Base-by-base conservation (phyloP, 2,329 filamentous ascomycete genomes). In the Penicillium corylophilum region DNA sequence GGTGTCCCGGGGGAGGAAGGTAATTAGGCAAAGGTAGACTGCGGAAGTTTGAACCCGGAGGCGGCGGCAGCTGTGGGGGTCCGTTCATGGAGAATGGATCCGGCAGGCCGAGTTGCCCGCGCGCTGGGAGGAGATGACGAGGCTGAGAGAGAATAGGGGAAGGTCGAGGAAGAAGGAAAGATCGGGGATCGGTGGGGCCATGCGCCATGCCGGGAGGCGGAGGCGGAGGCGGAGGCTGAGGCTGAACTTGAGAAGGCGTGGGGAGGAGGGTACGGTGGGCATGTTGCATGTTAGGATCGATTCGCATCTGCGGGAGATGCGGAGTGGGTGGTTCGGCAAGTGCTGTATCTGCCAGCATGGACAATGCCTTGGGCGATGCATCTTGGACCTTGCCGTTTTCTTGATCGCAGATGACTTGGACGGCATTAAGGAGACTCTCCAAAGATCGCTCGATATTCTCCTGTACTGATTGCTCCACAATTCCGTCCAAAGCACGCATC, bases 261-360 rank as follows among this genome's bases (percentile, higher is more conserved):
- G 66, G 67, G 16, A 71, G 61, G 35, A 71, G 57, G 18, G 66
- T 53, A 41, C 66, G 67, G 50, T 66, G 68, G 44, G 60, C 69
- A 61, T 55, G 79, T 59, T 44, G 77, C 67, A 59, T 74, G 58
- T 82, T 77, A 47, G 79, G 62, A n/a, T 64, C 62, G 7, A 57
- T 51, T 36, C 65, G 64, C 42, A 66, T 64, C 67, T 71, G 81
- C 78, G 26, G 77, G 73, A 64, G 81, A 24, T 54, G 54, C 8
- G 53, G 31, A 16, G 44, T 48, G 18, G 47, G 46, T 15, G 48
- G 51, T 45, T 55, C 55, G 7, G 48, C 35, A 22, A 62, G 58
- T 8, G 66, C 64, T 15, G 61, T 63, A 47, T 74, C 71, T 26
- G 72, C 72, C 47, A 74, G 62, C 4, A 69, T 61, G 29, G 60